Evolutionary conservation across 2,329 filamentous ascomycete species (phyloP).

Genomic region (Fusarium anguioides): DNA sequence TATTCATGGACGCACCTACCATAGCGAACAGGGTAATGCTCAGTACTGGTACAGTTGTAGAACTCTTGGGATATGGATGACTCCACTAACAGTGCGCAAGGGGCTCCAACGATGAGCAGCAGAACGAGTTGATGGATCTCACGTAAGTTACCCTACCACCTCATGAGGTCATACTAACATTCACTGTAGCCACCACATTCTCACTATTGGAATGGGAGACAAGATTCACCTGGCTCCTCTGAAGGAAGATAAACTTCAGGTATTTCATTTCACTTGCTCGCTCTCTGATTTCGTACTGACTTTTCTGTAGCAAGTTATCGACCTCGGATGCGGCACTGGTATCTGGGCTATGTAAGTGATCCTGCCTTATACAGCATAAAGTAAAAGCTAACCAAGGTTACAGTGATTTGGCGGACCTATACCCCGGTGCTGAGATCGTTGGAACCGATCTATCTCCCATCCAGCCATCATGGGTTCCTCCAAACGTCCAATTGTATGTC

Average conservation of each 20-base stretch:
- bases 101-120: slow-evolving; percentile 40
- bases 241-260: slow-evolving; percentile 42
- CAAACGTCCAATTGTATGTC: slow-evolving; percentile 56
- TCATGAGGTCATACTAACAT: too few species aligned
- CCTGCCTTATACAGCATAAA: fast-evolving
- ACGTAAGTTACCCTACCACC: too few species aligned
- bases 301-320: slow-evolving; percentile 47
- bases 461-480: slow-evolving; percentile 49
- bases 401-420: slow-evolving; percentile 61
- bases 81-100: slow-evolving; percentile 1
- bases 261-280: background rate
- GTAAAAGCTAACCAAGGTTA: background rate
- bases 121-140: slow-evolving; percentile 40
- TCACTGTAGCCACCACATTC: slow-evolving; percentile 36
- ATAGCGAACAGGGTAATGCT: slow-evolving; percentile 38
- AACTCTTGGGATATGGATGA: too few species aligned
- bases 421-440: slow-evolving; percentile 56
- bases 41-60: slow-evolving; percentile 40
- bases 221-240: slow-evolving; percentile 38
- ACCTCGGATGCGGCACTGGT: slow-evolving; percentile 68
- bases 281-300: slow-evolving; percentile 1
- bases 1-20: slow-evolving; percentile 39
- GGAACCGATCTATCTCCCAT: slow-evolving; percentile 65
- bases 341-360: slow-evolving; percentile 59
- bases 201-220: slow-evolving; percentile 36